Evolutionary conservation across 495 filamentous ascomycete genomes (phyloP), one percentile per base, ranked within the genome.

Genomic region (Cudoniella acicularis): DNA sequence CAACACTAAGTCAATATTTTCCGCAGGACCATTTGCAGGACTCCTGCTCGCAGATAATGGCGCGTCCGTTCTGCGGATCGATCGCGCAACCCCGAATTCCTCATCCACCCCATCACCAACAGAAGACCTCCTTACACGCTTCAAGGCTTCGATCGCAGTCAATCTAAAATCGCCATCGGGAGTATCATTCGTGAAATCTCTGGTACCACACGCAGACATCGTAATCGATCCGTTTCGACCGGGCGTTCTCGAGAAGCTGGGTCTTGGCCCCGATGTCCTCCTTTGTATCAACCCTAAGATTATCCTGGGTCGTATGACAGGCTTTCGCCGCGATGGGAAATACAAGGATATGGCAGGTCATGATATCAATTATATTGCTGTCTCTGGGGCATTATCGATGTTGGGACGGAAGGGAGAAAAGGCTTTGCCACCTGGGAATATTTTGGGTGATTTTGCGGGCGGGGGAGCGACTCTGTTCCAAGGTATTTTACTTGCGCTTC

Each of bases 281-380:
- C 77, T 81, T 49, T 71, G 70, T 2, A 40, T 75, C 1, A 96
- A 96, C 65, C 87, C 87, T n/a, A 79, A 86, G 1, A 73, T 98
- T 1, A 83, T 97, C 51, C 84, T 95, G 45, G 90, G 81, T 3
- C 87, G 92, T 16, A 82, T 97, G 76, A 93, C 92, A 4, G 93
- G 93, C 0, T 96, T 96, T 69, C 80, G 92, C 3, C 81, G 91
- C 22, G 90, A 93, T 66, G 92, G 92, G 0, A 85, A 84, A 62
- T 97, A 95, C 72, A 82, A 81, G 43, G 66, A 77, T 58, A 96
- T 96, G 91, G 93, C 93, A 0, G 92, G 93, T n/a, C 93, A 98
- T 64, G 93, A 98, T 69, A 96, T 98, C 69, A 98, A 98, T 67
- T 98, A 96, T 71, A 85, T 98, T 21, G 89, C 92, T 30, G 90